These are phyloP conservation scores for Phoma sp. DNA, from an alignment of 2,329 filamentous ascomycete species.

Conservation along the genomic window DNA sequence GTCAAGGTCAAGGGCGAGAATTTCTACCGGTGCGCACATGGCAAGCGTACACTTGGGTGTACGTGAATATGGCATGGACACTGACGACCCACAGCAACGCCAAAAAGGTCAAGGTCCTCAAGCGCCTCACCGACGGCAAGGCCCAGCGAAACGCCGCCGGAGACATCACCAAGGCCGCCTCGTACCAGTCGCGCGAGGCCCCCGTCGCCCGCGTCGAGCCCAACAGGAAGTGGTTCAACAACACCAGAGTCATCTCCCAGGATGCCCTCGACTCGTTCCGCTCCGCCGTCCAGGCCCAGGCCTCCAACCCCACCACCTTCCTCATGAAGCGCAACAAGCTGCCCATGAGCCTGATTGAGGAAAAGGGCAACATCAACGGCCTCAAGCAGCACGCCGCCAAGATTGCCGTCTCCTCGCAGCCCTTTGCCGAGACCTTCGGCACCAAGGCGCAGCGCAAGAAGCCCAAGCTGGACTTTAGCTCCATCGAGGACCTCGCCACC, in stretches of 20 bases:
- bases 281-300: slow-evolving; percentile 88
- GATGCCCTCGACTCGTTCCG: slow-evolving; percentile 87
- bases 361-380: slow-evolving; percentile 76
- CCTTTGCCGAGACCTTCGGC: slow-evolving; percentile 89
- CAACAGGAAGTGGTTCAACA: slow-evolving; percentile 97
- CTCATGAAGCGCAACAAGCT: slow-evolving; percentile 97
- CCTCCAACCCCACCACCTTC: slow-evolving; percentile 89
- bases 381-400: slow-evolving; percentile 93
- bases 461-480: slow-evolving; percentile 85
- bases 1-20: slow-evolving; percentile 96
- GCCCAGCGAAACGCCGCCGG: slow-evolving; percentile 82
- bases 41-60: no score
- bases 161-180: slow-evolving; percentile 82
- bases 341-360: slow-evolving; percentile 91
- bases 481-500: slow-evolving; percentile 80
- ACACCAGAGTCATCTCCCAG: slow-evolving; percentile 89
- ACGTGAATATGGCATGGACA: no score
- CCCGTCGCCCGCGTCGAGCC: slow-evolving; percentile 90
- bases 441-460: slow-evolving; percentile 92
- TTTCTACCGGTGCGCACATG: slow-evolving; percentile 88
- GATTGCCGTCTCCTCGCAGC: slow-evolving; percentile 86
- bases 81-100: slow-evolving; percentile 62
- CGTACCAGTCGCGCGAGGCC: slow-evolving; percentile 81
- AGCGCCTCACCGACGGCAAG: slow-evolving; percentile 89
- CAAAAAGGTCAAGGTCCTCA: slow-evolving; percentile 87